Base-by-base conservation (phyloP, 2,329 filamentous ascomycete species). In the Paracorniculantispora psalliotae region DNA sequence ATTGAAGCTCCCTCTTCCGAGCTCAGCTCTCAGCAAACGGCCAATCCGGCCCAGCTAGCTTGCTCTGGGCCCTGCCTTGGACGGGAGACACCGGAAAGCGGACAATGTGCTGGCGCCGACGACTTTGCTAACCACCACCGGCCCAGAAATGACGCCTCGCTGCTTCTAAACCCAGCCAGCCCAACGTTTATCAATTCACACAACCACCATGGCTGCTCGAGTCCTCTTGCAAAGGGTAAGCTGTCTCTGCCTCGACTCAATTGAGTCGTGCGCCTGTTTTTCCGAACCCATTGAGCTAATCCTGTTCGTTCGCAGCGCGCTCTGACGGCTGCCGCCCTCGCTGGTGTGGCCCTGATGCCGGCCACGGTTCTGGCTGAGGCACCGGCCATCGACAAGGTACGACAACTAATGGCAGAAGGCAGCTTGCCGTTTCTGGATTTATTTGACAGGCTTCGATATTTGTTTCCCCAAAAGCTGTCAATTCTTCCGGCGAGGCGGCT, bases 321-420 rank as follows among this genome's bases (percentile, higher is more conserved):
- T 67, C 72, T 74, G 73, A 79, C 81, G 62, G 75, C 80, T 66
- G 72, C 79, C 66, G 72, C 80, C 65, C 74, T 81, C 57, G 77
- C 78, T 65, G 73, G 74, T 66, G 70, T 80, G 67, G 76, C 75
- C 63, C 71, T 82, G 63, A 72, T 73, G 64, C 80, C 80, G 54
- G 72, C 74, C 60, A 73, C 73, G 53, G 79, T 77, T 64, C 71
- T 76, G 65, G 83, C 83, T 68, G 83, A 86, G 71, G 77, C 76
- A 61, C 75, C 79, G 26, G 56, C 48, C 23, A 55, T 51, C n/a
- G 50, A 61, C 50, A 49, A 58, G 54, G 59, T 61, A 61, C 33
- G 48, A 23, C 17, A 2, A 39, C n/a, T 4, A 3, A 55, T 5
- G 10, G 17, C 8, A 28, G 7, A 23, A 41, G 13, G n/a, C 1